phyloP scores from a whole-genome alignment of 2,329 filamentous ascomycete genomes.

The Tothia fuscella region DNA sequence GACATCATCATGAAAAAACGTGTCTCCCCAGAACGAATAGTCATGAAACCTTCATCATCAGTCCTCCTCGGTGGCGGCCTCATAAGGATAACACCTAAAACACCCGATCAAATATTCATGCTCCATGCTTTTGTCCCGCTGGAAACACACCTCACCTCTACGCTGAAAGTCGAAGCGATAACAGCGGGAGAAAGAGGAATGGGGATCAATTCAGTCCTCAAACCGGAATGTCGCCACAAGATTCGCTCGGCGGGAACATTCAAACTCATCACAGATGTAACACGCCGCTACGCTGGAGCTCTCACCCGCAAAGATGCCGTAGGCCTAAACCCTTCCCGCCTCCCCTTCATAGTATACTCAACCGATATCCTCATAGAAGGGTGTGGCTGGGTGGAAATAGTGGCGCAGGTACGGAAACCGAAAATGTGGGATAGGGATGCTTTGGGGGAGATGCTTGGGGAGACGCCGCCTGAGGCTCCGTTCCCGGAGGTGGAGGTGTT shows the following conservation, averaged over 20 bases:
- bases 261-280: constrained; percentile 69
- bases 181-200: constrained; percentile 52
- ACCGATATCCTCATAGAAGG: constrained; percentile 85
- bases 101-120: constrained; percentile 53
- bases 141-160: constrained; percentile 62
- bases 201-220: constrained; percentile 49
- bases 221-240: constrained; percentile 22
- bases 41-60: constrained; percentile 65
- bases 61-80: constrained; percentile 72
- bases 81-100: constrained; percentile 71
- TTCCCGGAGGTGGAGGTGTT: constrained; percentile 75
- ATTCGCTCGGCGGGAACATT: constrained; percentile 55
- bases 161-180: constrained; percentile 64
- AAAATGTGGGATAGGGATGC: constrained; percentile 13
- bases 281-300: constrained; percentile 62
- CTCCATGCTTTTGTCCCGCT: constrained; percentile 82
- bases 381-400: constrained; percentile 84
- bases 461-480: constrained; percentile 15
- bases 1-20: constrained; percentile 70
- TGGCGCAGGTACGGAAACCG: constrained; percentile 56
- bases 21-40: constrained; percentile 58
- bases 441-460: not conserved
- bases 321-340: constrained; percentile 49
- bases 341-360: constrained; percentile 71
- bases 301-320: constrained; percentile 52